Percentiles rank a stretch among this genome's conserved stretches.
Conservation (phyloP, 768 basidiomycete genomes). For the Gelatoporia subvermispora region DNA sequence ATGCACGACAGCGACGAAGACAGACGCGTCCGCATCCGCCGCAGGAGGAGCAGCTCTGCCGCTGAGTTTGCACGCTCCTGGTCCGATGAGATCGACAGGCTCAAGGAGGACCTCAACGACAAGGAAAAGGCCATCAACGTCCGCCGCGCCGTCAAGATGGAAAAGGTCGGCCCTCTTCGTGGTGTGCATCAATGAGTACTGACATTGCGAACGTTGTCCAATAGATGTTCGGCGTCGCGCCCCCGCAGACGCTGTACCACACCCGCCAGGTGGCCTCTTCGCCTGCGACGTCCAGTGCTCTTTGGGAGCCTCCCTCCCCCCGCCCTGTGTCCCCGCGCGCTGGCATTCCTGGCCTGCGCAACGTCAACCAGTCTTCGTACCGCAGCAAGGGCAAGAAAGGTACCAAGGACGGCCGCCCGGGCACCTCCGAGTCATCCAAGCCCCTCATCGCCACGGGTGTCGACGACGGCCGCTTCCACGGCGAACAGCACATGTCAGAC, state of each 20-base stretch:
- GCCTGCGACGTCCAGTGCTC: conserved; percentile 8
- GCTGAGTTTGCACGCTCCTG: conserved; percentile 43
- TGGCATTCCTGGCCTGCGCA: conserved; percentile 22
- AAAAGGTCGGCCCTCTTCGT: conserved; percentile 52
- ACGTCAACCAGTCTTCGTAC: conserved; percentile 50
- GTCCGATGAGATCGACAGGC: conserved; percentile 53
- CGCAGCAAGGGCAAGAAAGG: conserved; percentile 33
- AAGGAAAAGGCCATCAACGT: conserved; percentile 78
- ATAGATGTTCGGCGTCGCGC: conserved; percentile 78
- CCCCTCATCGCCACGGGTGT: conserved; percentile 33
- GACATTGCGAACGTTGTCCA: conserved; percentile 5
- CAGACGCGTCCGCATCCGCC: conserved; percentile 40
- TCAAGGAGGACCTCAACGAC: conserved; percentile 66
- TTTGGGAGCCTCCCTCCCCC: neutral
- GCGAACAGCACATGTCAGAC: conserved; percentile 28
- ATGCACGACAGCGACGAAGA: conserved; percentile 24
- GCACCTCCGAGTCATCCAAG: conserved; percentile 60
- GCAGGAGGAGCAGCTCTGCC: conserved; percentile 51
- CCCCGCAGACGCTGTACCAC: conserved; percentile 76
- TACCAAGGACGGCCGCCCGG: conserved; percentile 38
- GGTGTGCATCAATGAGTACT: neutral
- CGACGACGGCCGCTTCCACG: conserved; percentile 3
- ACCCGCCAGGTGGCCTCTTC: conserved; percentile 48
- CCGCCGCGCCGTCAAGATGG: conserved; percentile 80
- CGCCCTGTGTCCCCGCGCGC: conserved; percentile 10